A percentile compares a stretch with the other conserved stretches of the same genome.
phyloP scores from a whole-genome alignment of 2,329 filamentous ascomycete genomes.

The Fusarium abutilonis region DNA sequence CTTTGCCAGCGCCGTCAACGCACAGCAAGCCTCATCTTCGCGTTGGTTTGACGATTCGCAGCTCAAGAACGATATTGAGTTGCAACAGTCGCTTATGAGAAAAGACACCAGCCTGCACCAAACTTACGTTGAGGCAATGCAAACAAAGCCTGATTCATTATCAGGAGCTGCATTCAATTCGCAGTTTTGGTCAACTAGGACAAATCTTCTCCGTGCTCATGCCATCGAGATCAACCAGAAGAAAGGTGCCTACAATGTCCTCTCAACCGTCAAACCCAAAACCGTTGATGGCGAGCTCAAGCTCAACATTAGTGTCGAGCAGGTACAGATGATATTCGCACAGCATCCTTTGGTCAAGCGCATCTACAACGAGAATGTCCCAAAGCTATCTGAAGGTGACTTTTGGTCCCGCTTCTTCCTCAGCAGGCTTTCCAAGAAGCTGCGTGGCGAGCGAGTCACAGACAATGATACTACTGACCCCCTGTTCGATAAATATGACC shows the following conservation, averaged over 20 bases:
- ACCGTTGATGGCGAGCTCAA: constrained; percentile 67
- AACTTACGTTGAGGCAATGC: constrained; percentile 86
- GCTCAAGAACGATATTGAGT: constrained; percentile 78
- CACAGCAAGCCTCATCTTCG: constrained; percentile 61
- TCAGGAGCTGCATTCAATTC: constrained; percentile 82
- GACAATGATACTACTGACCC: constrained; percentile 80
- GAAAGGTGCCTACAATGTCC: constrained; percentile 90
- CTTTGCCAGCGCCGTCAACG: constrained; percentile 75
- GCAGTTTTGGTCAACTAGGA: constrained; percentile 93
- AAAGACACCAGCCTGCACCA: constrained; percentile 78
- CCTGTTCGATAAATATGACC: constrained; percentile 86
- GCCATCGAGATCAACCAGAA: constrained; percentile 89
- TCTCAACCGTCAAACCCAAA: constrained; percentile 84
- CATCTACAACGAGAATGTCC: constrained; percentile 93
- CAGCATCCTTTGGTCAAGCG: constrained; percentile 91
- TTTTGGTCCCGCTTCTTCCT: constrained; percentile 98
- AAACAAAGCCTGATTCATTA: constrained; percentile 85
- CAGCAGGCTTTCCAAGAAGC: constrained; percentile 86
- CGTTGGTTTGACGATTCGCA: constrained; percentile 83
- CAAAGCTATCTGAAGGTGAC: constrained; percentile 77
- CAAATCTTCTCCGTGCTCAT: constrained; percentile 86
- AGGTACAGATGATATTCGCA: constrained; percentile 90
- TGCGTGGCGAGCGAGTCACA: constrained; percentile 87
- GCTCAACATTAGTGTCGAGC: constrained; percentile 87
- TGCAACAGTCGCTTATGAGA: constrained; percentile 90